Evolutionary conservation across 192 early-diverging fungal genomes (phyloP).

Genomic region (Dispira parvispora): DNA sequence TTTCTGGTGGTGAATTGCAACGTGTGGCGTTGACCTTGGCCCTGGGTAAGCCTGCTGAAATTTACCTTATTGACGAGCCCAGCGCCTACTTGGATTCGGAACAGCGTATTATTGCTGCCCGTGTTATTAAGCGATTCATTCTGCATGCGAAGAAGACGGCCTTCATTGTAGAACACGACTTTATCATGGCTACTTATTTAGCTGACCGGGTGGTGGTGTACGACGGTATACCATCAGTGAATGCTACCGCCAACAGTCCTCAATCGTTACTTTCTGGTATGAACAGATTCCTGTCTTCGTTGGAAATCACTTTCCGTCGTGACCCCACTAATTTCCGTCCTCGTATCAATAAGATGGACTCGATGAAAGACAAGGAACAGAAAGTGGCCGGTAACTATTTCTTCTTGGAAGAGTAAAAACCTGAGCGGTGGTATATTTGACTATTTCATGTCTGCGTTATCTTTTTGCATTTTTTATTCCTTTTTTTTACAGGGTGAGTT

Average conservation of each 20-base stretch:
- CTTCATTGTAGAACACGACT: constrained; percentile 98
- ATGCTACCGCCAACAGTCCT: constrained; percentile 68
- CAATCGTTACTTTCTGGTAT: constrained; percentile 85
- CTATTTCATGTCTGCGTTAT: too few species aligned
- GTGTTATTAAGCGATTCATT: constrained; percentile 98
- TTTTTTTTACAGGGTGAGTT: too few species aligned
- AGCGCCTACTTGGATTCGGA: constrained; percentile 97
- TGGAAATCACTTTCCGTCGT: constrained; percentile 93
- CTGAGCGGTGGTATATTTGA: not conserved
- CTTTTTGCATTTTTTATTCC: too few species aligned
- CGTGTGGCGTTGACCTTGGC: constrained; percentile 89
- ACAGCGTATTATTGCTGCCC: constrained; percentile 96
- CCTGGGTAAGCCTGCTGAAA: constrained; percentile 81
- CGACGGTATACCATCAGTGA: constrained; percentile 73
- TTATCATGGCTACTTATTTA: constrained; percentile 97
- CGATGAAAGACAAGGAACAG: constrained; percentile 90
- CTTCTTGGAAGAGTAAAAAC: constrained; percentile 39
- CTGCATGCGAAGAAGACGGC: constrained; percentile 92
- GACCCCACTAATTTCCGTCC: constrained; percentile 95
- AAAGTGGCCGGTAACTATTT: constrained; percentile 56
- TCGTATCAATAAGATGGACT: constrained; percentile 92
- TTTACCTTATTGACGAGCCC: constrained; percentile 96
- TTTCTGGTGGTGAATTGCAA: constrained; percentile 99
- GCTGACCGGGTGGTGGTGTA: constrained; percentile 95
- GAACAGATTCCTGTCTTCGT: constrained; percentile 86